A percentile compares a stretch with the other conserved stretches of the same genome.
Evolutionary conservation across 2,329 filamentous ascomycete species (phyloP).

Genomic region (Scedosporium boydii): DNA sequence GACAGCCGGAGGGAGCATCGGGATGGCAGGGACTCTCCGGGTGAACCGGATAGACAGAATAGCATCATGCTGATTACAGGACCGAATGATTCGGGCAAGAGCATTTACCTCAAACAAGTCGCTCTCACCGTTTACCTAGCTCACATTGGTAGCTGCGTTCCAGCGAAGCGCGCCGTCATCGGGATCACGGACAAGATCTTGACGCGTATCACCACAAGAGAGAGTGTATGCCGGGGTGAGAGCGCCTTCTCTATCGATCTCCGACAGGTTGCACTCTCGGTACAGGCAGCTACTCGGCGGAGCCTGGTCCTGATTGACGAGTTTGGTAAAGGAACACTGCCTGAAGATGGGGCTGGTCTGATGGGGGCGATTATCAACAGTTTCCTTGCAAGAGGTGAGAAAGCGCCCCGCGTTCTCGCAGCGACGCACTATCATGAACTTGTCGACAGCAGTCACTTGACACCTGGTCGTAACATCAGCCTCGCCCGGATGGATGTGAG

Average conservation of each 20-base stretch:
- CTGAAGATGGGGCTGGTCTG: constrained; percentile 48
- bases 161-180: constrained; percentile 64
- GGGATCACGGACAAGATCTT: constrained; percentile 90
- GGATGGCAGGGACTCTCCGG: constrained; percentile 26
- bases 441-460: constrained; percentile 54
- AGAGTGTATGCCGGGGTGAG: constrained; percentile 48
- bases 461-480: constrained; percentile 35
- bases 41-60: constrained; percentile 6
- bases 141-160: constrained; percentile 87
- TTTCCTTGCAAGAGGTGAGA: constrained; percentile 34
- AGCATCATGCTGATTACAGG: constrained; percentile 78
- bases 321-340: constrained; percentile 61
- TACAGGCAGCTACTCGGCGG: constrained; percentile 62
- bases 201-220: constrained; percentile 70
- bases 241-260: constrained; percentile 69
- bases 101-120: constrained; percentile 87
- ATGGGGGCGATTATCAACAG: constrained; percentile 48
- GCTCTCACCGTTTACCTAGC: constrained; percentile 87
- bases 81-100: constrained; percentile 95
- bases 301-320: constrained; percentile 90
- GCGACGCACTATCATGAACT: constrained; percentile 64
- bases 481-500: constrained; percentile 67
- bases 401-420: constrained; percentile 47
- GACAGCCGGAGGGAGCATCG: neutral
- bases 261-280: constrained; percentile 71